Evolutionary conservation across 495 filamentous ascomycete genomes (phyloP).

Genomic region (Aspergillus nidulans): DNA sequence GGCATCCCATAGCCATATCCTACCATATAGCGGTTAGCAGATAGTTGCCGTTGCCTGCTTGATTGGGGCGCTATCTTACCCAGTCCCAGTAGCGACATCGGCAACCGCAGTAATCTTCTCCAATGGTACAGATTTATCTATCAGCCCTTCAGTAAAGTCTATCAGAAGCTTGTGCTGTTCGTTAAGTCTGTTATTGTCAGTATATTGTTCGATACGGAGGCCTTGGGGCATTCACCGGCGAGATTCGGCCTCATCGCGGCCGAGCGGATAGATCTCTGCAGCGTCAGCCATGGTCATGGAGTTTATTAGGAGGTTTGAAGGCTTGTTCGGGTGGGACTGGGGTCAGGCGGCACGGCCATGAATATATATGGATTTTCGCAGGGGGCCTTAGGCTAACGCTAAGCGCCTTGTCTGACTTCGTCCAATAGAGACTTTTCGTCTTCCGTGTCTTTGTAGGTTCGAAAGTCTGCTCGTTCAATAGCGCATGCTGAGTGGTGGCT

Average conservation of each 20-base stretch:
- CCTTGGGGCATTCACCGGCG: neutral
- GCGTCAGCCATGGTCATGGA: neutral
- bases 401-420: too few species aligned
- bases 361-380: neutral
- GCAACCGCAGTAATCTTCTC: slow-evolving; percentile 22
- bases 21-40: neutral
- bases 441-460: too few species aligned
- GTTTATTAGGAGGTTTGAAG: too few species aligned
- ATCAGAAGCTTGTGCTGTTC: slow-evolving; percentile 12
- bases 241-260: neutral
- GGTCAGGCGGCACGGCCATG: neutral
- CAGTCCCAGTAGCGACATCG: slow-evolving; percentile 38
- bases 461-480: too few species aligned
- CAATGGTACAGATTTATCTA: slow-evolving; percentile 28
- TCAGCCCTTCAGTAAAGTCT: slow-evolving; percentile 15
- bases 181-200: neutral
- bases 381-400: too few species aligned
- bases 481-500: too few species aligned
- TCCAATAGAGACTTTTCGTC: too few species aligned
- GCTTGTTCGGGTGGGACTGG: too few species aligned
- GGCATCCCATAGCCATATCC: slow-evolving; percentile 25
- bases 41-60: too few species aligned
- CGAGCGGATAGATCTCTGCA: neutral
- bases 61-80: slow-evolving; percentile 15
- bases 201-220: neutral